These are phyloP conservation scores for Torulaspora franciscae DNA, from an alignment of 805 yeast genomes.

Conservation along the genomic window DNA sequence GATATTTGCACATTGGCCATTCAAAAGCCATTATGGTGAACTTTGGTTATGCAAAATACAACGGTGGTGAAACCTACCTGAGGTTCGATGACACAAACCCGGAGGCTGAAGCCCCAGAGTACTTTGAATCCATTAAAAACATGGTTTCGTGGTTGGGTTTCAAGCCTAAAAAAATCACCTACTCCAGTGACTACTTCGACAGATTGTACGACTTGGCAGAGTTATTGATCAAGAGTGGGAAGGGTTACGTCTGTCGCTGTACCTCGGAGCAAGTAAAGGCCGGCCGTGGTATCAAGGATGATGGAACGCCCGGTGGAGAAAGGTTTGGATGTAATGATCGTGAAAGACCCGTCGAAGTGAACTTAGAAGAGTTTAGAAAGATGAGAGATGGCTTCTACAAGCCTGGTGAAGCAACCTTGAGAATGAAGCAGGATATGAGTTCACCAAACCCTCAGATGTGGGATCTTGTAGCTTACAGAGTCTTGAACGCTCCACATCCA, in stretches of 20 bases:
- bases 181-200: constrained; percentile 94
- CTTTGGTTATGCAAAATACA: constrained; percentile 90
- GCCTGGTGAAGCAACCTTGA: constrained; percentile 88
- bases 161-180: constrained; percentile 88
- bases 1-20: constrained; percentile 97
- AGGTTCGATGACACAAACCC: constrained; percentile 98
- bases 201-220: constrained; percentile 85
- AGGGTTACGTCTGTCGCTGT: constrained; percentile 90
- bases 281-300: constrained; percentile 85
- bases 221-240: constrained; percentile 59
- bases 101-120: constrained; percentile 94
- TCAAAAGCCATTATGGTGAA: constrained; percentile 96
- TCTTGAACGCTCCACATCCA: constrained; percentile 85
- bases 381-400: constrained; percentile 88
- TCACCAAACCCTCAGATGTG: constrained; percentile 99
- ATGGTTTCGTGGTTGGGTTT: constrained; percentile 95
- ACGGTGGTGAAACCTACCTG: constrained; percentile 83
- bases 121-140: constrained; percentile 74
- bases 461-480: constrained; percentile 97
- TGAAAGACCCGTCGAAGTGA: constrained; percentile 62
- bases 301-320: constrained; percentile 92
- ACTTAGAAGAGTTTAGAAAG: constrained; percentile 72
- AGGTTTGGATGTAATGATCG: constrained; percentile 81
- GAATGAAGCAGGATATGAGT: constrained; percentile 91
- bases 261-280: constrained; percentile 85